Base-by-base conservation (phyloP, 768 basidiomycete genomes). In the Leccinum variicolor region DNA sequence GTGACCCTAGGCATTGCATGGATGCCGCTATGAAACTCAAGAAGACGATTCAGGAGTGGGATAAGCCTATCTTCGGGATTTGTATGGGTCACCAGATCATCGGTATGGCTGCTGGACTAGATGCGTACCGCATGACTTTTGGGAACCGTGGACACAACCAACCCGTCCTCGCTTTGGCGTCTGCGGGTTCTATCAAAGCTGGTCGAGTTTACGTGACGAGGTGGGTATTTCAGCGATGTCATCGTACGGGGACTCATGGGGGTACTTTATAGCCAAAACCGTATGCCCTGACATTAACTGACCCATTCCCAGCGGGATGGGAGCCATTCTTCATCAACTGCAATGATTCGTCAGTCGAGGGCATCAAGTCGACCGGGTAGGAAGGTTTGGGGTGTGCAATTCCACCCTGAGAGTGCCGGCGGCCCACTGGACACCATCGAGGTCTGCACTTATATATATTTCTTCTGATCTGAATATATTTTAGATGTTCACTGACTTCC, bases 61-160 rank as follows among this genome's bases (percentile, higher is more conserved):
- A 85, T 69, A 92, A 86, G 70, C 97, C 97, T 11, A 81, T 98
- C 41, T 98, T 98, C 64, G 97, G 97, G 53, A 95, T 99, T 64
- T 98, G 97, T 75, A 98, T 99, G 97, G 96, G 96, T 52, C 93
- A 98, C 71, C 96, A 99, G 74, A 83, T 99, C 64, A 90, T 99
- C 64, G 97, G 96, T 50, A 90, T 99, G 81, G 97, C 96, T 26
- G 96, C 94, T 23, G 96, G 97, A 21, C 74, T 98, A 54, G 95
- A 97, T 64, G 93, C 95, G 19, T 98, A 98, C 74, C 83, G 95
- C 47, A 99, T 99, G 97, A 93, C 89, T 10, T 99, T 98, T 70
- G 97, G 97, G n/a, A 98, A 99, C 73, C 89, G 97, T 63, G 97
- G 97, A 17, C 97, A 99, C 74, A 99, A 99, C 72, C 97, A 99